phyloP scores from a whole-genome alignment of 192 early-diverging fungal species.

The Diversispora epigaea region DNA sequence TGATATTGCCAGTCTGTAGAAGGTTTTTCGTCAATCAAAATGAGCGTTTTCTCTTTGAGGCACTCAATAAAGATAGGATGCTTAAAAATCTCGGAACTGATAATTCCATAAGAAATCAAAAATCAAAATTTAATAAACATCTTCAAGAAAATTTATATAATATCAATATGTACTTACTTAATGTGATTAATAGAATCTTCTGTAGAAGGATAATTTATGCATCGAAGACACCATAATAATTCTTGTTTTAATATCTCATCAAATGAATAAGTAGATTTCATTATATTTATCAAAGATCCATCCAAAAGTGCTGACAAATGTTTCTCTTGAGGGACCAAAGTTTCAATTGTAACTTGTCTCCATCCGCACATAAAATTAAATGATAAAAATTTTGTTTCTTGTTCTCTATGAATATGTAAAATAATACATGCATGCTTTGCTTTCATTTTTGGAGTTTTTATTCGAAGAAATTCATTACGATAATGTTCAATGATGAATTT shows the following conservation, averaged over 20 bases:
- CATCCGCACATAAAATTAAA: slow-evolving; percentile 32
- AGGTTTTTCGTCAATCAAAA: slow-evolving; percentile 10
- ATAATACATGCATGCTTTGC: slow-evolving; percentile 30
- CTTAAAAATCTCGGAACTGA: neutral
- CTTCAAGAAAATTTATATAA: neutral
- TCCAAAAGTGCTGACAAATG: slow-evolving; percentile 8
- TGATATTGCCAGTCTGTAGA: slow-evolving; percentile 20
- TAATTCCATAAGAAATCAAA: neutral
- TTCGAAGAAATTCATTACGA: neutral
- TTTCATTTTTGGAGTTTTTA: neutral
- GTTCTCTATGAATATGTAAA: slow-evolving; percentile 17
- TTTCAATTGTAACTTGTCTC: slow-evolving; percentile 21
- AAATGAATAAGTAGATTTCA: slow-evolving; percentile 20
- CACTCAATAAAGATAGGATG: slow-evolving; percentile 3
- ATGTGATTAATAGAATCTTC: slow-evolving; percentile 8
- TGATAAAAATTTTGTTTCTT: neutral
- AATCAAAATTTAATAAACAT: neutral
- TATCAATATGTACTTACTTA: neutral
- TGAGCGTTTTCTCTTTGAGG: slow-evolving; percentile 6
- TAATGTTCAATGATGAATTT: slow-evolving; percentile 27
- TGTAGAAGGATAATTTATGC: slow-evolving; percentile 23
- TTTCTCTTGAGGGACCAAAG: slow-evolving; percentile 17
- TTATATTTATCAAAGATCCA: neutral
- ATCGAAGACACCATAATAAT: slow-evolving; percentile 30
- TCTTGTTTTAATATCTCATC: slow-evolving; percentile 16